Evolutionary conservation across 169 alveolate species (phyloP), one percentile per base, ranked within the genome.

Genomic region (Plasmodium cynomolgi): DNA sequence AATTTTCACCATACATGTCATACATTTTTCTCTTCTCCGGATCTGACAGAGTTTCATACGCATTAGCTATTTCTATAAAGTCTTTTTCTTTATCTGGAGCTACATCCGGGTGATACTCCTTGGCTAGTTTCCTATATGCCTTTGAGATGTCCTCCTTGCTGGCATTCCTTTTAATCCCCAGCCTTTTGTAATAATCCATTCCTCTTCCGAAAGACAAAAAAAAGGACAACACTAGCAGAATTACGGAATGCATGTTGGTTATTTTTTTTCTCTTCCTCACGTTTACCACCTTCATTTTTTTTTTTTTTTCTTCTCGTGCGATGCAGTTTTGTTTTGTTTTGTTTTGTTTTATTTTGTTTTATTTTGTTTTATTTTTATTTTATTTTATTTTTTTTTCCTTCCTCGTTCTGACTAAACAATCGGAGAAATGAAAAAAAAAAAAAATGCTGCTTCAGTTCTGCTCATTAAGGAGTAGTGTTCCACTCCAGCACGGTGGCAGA

Each of bases 1-100:
- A 99, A 20, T 98, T 99, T 91, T 98, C 99, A 3, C 99, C 99
- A 92, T 97, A 96, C 88, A 96, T 85, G 93, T 99, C 99, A 95
- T 98, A 98, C 29, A 97, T 97, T 91, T 96, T 88, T 81, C 99
- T 96, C 86, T 97, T 97, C 92, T 98, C 98, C 54, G 97, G 97
- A 94, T 98, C 98, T 29, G 96, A 96, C 54, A 98, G 96, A 9
- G 98, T 98, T 94, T 98, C 99, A 96, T 98, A 98, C 39, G 99
- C 99, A 91, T 98, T 97, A 74, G 99, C 98, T 39, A 98, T 96
- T 81, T 97, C 97, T 92, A 96, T 97, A 95, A 98, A 98, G 73
- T 97, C 98, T 74, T 97, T 97, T 88, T 97, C 98, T 80, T 96
- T 96, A 26, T 97, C 98, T 15, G 98, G 98, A 23, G 97, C 97